Conservation (phyloP, 352 stramenopile genomes). For the Globisporangium perplexum region DNA sequence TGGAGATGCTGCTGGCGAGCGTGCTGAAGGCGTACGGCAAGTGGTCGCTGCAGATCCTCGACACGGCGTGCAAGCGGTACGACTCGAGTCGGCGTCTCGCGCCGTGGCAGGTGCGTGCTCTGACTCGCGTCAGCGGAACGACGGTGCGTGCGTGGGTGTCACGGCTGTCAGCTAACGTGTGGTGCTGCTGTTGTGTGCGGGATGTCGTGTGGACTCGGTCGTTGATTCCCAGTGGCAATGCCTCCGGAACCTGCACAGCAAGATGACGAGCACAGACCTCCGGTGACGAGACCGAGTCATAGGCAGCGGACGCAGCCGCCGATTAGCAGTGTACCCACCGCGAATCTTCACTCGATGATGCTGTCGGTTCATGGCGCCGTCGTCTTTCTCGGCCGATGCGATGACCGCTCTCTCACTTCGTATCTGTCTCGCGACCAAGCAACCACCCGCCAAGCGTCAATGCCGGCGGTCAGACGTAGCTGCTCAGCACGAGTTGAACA, state of each 20-base stretch:
- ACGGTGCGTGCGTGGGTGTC: too few relatives aligned
- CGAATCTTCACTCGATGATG: too few relatives aligned
- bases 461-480: too few relatives aligned
- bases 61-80: slow-evolving; percentile 44
- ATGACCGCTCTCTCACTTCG: not conserved
- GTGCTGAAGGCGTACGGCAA: slow-evolving; percentile 54
- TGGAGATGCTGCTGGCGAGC: slow-evolving; percentile 46
- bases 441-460: too few relatives aligned
- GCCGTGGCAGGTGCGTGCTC: slow-evolving; percentile 52
- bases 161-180: too few relatives aligned
- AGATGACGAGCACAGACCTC: slow-evolving; percentile 45
- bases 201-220: slow-evolving; percentile 1
- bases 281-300: slow-evolving; percentile 16
- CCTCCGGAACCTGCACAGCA: slow-evolving; percentile 42
- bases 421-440: not conserved
- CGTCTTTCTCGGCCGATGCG: too few relatives aligned
- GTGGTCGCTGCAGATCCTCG: slow-evolving; percentile 44
- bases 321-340: too few relatives aligned
- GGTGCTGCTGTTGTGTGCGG: not conserved
- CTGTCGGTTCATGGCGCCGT: too few relatives aligned
- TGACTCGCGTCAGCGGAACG: not conserved
- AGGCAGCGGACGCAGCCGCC: too few relatives aligned
- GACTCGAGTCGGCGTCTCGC: slow-evolving; percentile 33
- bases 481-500: too few relatives aligned
- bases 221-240: slow-evolving; percentile 45